These are phyloP conservation scores for Aspergillus mulundensis DNA, from an alignment of 495 filamentous ascomycete genomes.

Conservation along the genomic window DNA sequence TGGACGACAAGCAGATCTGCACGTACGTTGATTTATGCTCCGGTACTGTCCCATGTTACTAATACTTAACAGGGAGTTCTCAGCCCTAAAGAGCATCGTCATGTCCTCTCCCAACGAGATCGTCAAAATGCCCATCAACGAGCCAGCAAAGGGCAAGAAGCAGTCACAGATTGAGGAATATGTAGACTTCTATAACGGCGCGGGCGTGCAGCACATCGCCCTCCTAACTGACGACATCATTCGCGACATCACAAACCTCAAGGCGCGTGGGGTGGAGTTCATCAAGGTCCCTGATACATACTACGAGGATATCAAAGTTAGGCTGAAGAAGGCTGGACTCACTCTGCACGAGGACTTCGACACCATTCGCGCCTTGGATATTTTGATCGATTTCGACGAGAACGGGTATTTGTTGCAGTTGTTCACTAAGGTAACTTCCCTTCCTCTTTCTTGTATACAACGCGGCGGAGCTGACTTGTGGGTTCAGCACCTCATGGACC, in stretches of 20 bases:
- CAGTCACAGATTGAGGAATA: slow-evolving; percentile 92
- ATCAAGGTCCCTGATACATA: slow-evolving; percentile 80
- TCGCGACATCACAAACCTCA: slow-evolving; percentile 64
- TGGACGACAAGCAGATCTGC: slow-evolving; percentile 82
- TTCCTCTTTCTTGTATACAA: slow-evolving; percentile 7
- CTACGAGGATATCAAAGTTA: slow-evolving; percentile 68
- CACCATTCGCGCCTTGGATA: slow-evolving; percentile 65
- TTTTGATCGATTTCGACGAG: slow-evolving; percentile 90
- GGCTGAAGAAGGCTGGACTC: slow-evolving; percentile 53
- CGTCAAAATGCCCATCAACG: slow-evolving; percentile 97
- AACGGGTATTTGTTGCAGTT: slow-evolving; percentile 78
- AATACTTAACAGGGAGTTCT: slow-evolving; percentile 57
- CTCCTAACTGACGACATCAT: slow-evolving; percentile 78
- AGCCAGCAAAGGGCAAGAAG: slow-evolving; percentile 81
- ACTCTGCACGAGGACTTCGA: slow-evolving; percentile 72
- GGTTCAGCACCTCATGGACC: slow-evolving; percentile 74
- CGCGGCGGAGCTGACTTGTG: not conserved
- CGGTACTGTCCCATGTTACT: not conserved
- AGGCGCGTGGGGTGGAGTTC: slow-evolving; percentile 79
- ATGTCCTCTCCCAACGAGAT: slow-evolving; percentile 79
- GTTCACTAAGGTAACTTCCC: slow-evolving; percentile 64
- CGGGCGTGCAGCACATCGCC: slow-evolving; percentile 89
- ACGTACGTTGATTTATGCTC: slow-evolving; percentile 43
- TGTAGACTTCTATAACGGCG: slow-evolving; percentile 77
- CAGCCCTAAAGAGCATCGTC: slow-evolving; percentile 76